A percentile compares a stretch with the other conserved stretches of the same genome.
These are phyloP conservation scores for Ensete glaucum DNA, from an alignment of 176 grass and related monocot genomes.

Conservation along the genomic window DNA sequence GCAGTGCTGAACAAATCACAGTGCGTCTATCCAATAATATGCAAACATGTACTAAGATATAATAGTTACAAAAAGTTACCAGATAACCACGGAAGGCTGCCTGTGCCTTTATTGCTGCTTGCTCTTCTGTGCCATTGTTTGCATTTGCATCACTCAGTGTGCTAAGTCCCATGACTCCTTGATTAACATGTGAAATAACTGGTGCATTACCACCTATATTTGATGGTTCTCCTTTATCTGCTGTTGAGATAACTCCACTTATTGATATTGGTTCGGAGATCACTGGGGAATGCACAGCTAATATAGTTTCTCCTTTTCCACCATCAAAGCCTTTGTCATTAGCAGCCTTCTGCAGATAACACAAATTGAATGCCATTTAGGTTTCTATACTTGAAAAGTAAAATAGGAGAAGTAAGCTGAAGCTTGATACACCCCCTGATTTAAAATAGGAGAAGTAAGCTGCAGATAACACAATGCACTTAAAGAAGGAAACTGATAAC, in stretches of 20 bases:
- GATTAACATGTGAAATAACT: constrained; percentile 18
- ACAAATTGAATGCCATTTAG: constrained; percentile 9
- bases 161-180: constrained; percentile 20
- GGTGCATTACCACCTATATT: constrained; percentile 18
- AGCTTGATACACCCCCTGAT: not conserved
- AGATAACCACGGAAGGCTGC: constrained; percentile 92
- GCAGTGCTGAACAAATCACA: not conserved
- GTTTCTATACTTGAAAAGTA: not conserved
- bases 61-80: constrained; percentile 29
- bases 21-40: too few relatives aligned
- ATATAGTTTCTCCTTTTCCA: constrained; percentile 32
- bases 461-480: too few relatives aligned
- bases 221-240: constrained; percentile 31
- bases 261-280: constrained; percentile 77
- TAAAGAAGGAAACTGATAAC: too few relatives aligned
- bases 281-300: constrained; percentile 45
- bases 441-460: not conserved
- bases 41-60: too few relatives aligned
- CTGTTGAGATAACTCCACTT: constrained; percentile 26
- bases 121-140: constrained; percentile 44
- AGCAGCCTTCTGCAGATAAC: constrained; percentile 37
- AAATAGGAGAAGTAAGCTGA: not conserved
- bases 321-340: constrained; percentile 33
- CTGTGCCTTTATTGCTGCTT: constrained; percentile 79
- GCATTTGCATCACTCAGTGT: constrained; percentile 17